These are phyloP conservation scores for Boletellus ananiceps DNA, from an alignment of 768 basidiomycete species.

Conservation along the genomic window DNA sequence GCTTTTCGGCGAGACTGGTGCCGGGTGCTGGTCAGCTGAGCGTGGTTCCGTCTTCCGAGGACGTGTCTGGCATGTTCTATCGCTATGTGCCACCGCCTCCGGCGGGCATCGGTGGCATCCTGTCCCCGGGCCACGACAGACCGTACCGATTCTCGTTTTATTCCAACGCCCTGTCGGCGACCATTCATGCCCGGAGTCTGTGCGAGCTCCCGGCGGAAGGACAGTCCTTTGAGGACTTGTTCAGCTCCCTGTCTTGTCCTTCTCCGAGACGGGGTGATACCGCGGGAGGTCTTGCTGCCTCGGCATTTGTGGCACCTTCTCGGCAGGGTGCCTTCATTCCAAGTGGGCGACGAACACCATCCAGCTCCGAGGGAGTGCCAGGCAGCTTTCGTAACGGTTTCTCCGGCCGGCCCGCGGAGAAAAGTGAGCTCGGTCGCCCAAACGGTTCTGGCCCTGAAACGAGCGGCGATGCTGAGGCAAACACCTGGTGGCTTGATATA, in stretches of 20 bases:
- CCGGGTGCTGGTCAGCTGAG: conserved; percentile 29
- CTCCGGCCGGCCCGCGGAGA: conserved; percentile 20
- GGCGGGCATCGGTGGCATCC: conserved; percentile 29
- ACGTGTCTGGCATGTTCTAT: conserved; percentile 27
- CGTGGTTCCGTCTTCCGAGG: conserved; percentile 39
- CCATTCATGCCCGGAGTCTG: conserved; percentile 91
- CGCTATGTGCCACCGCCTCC: conserved; percentile 10
- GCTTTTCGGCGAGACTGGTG: conserved; percentile 39
- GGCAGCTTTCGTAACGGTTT: conserved; percentile 11
- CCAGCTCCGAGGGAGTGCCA: conserved; percentile 2
- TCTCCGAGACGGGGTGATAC: conserved; percentile 5
- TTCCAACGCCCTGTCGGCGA: conserved; percentile 85
- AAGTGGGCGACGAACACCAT: conserved; percentile 7
- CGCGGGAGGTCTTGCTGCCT: conserved; percentile 1
- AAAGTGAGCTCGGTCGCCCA: conserved; percentile 15
- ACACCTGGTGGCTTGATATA: conserved; percentile 97
- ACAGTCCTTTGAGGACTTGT: conserved; percentile 89
- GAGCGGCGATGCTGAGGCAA: conserved; percentile 52
- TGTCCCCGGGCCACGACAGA: conserved; percentile 65
- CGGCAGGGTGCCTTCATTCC: conserved; percentile 5
- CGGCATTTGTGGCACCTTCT: conserved; percentile 6
- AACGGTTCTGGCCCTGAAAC: conserved; percentile 22
- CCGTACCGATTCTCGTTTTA: conserved; percentile 99
- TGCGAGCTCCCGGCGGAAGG: conserved; percentile 92
- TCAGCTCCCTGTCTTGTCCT: conserved; percentile 46